Evolutionary conservation across 2,329 filamentous ascomycete species (phyloP), one percentile per base, ranked within the genome.

Genomic region (Colletotrichum karsti): DNA sequence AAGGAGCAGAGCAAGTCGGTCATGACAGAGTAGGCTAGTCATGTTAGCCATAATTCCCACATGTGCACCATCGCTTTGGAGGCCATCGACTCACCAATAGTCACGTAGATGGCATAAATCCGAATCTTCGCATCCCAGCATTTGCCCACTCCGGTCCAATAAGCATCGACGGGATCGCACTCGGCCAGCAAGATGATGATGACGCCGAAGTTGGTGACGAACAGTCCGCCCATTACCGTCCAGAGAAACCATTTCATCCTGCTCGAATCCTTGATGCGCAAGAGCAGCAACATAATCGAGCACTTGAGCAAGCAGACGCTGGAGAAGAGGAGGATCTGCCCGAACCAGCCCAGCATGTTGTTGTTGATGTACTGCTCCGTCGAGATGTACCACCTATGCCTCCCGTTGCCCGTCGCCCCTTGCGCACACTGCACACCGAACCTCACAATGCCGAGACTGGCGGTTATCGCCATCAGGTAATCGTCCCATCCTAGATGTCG

Each of bases 301-400:
- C 79, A 74, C 63, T 83, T 83, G 50, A 83, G 74, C 2, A 83
- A 61, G 41, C 77, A 80, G 35, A 82, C 77, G 42, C 76, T 77
- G 10, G 74, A 72, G 64, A 83, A 84, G 3, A 83, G 75, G 20
- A 81, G 72, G 13, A 83, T 73, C 72, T 83, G 80, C 4, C 77
- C 79, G 48, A 77, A 72, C 80, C 80, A 83, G 2, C 78, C 77
- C 4, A 78, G 73, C 72, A 79, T 78, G 67, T 78, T 81, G 64
- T 80, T 77, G 41, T 70, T 74, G 58, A 75, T 58, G 57, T 80
- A 80, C 18, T 80, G 59, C 4, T 74, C 70, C 1, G 71, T 28
- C 7, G 72, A 60, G 12, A 83, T 72, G 41, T 76, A 82, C 71
- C 74, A 75, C 44, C 77, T 73, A 60, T 82, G 81, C 22, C 78